Evolutionary conservation across 768 basidiomycete species (phyloP), one percentile per base, ranked within the genome.

Genomic region (Leccinellum rugosiceps): DNA sequence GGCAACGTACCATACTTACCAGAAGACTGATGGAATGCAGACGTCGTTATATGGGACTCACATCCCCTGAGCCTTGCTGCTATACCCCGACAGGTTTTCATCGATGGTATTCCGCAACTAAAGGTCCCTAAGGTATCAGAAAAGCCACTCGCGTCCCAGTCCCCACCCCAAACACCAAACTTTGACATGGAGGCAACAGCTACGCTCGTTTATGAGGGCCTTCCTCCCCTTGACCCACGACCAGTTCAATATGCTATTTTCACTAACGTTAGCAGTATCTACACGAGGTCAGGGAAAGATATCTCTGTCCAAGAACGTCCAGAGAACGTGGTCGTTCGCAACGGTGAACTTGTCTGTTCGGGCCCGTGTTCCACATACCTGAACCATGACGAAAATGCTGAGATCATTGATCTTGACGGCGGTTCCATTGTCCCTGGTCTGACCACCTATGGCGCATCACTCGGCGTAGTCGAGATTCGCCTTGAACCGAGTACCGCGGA

Each of bases 41-140:
- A 92, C 65, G 67, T 90, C n/a, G 87, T 91, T 7, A 69, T 92
- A 35, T 88, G 86, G 86, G 84, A 87, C 64, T 83, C 83, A 3
- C 87, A 91, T 71, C 92, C 92, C 1, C 77, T 93, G 28, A 78
- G 78, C 28, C 74, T 90, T 21, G 90, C 87, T 53, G 86, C 91
- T 3, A 90, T 88, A 0, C 92, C 91, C 0, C 67, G 75, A 13
- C 84, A 86, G 56, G 84, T 90, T 26, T 95, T 86, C 78, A 90
- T 95, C 61, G 94, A 97, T 69, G 93, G 93, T 2, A 84, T 92
- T 56, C 68, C 83, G 4, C 92, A 95, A 64, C 77, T 89, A 51
- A 76, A 77, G 48, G 70, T 74, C n/a, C 78, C 79, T 17, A 63
- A 72, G 5, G 75, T 78, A 57, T 67, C 70, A 1, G 68, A 67